Evolutionary conservation across 2,329 filamentous ascomycete genomes (phyloP), one percentile per base, ranked within the genome.

Genomic region (Claviceps africana): DNA sequence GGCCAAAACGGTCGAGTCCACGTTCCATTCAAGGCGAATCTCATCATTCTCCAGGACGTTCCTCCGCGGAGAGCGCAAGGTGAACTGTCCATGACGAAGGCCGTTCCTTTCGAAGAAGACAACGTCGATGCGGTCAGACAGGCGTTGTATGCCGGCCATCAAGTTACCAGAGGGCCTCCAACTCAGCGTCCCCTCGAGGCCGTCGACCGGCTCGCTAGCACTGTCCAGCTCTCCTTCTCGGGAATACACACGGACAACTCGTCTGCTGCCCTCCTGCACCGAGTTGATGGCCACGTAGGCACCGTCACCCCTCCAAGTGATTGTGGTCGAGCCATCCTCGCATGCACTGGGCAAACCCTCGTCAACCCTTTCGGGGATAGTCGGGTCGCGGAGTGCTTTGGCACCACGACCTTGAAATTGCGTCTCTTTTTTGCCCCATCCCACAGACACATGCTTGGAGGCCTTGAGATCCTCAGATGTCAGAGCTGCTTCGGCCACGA

Each of bases 61-160:
- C 48, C 83, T 80, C 54, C 81, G 76, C 13, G 78, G 71, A 3
- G 75, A 78, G 47, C 87, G 81, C 19, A 98, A 73, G n/a, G 81
- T 81, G 62, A 97, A 98, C 58, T 96, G 81, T 4, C 93, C 93
- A 67, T 98, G 93, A n/a, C 91, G 81, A 54, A 98, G 75, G n/a
- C 93, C 93, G 61, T 98, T 98, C 50, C 90, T 79, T 70, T 98
- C 93, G 60, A 98, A 98, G 68, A 98, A 98, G 3, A 95, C 82
- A 45, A 97, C 82, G 59, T 95, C 84, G 21, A 87, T 71, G n/a
- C 75, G 75, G 47, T 84, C 78, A 1, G 76, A 65, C n/a, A 81
- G 67, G 17, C 87, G 77, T 65, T 94, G 88, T 45, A 95, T 79
- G 39, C 86, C 80, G n/a, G 90, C 89, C 60, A 98, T 85, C 25